Conservation (phyloP, 1,284 basidiomycete species). For the Apiotrichum domesticum region DNA sequence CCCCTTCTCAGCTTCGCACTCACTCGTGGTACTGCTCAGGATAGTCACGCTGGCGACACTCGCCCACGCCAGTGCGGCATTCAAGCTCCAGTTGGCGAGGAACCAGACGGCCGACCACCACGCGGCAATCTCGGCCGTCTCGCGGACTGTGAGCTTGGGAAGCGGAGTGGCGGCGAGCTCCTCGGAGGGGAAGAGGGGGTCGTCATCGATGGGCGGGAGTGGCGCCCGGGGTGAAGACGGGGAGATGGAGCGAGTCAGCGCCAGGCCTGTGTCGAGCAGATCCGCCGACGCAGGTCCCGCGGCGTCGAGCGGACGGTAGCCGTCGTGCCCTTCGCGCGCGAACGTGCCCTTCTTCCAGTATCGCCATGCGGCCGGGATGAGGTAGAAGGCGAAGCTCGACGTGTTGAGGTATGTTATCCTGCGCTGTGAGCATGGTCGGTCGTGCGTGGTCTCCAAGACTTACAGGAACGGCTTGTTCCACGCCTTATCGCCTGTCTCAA, state of each 20-base stretch:
- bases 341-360: conserved; percentile 9
- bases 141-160: conserved; percentile 54
- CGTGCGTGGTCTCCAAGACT: conserved; percentile 9
- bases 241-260: conserved; percentile 11
- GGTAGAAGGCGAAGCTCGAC: conserved; percentile 77
- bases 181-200: neutral
- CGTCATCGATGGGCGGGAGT: conserved; percentile 21
- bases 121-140: conserved; percentile 71
- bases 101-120: conserved; percentile 84
- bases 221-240: conserved; percentile 8
- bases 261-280: neutral
- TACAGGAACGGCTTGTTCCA: conserved; percentile 48
- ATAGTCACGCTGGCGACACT: conserved; percentile 88
- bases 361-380: conserved; percentile 56
- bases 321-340: neutral
- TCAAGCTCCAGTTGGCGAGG: conserved; percentile 81
- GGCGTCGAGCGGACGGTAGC: neutral
- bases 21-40: conserved; percentile 79
- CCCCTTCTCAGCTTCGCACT: conserved; percentile 30
- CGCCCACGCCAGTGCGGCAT: conserved; percentile 73
- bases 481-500: conserved; percentile 39
- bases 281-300: neutral
- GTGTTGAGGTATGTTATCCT: conserved; percentile 49
- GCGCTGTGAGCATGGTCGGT: neutral
- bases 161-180: conserved; percentile 4